Evolutionary conservation across 768 basidiomycete species (phyloP).

Genomic region (Tephrocybe rancida): DNA sequence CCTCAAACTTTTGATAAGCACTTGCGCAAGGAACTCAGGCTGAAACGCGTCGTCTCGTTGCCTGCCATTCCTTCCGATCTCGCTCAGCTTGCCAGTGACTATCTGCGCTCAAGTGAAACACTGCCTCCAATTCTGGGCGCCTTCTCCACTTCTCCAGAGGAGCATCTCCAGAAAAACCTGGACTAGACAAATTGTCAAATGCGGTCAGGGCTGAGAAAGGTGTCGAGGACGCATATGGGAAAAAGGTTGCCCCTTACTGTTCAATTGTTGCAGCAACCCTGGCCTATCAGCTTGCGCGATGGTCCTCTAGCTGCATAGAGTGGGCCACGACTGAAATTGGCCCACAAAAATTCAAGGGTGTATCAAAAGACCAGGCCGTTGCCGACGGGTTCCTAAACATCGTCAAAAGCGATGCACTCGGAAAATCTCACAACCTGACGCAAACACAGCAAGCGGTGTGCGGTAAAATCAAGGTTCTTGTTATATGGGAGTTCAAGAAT

Average conservation of each 20-base stretch:
- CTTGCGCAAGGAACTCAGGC: slow-evolving; percentile 2
- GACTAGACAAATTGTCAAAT: neutral
- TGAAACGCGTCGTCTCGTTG: slow-evolving; percentile 1
- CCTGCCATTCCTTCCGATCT: neutral
- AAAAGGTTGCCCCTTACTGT: neutral
- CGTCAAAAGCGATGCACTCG: neutral
- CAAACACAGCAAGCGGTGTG: neutral
- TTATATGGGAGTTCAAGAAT: slow-evolving; percentile 21
- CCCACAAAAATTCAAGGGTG: neutral
- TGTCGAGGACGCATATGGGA: neutral
- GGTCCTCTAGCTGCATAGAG: neutral
- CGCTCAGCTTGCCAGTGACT: neutral
- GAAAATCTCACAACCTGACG: neutral
- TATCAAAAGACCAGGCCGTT: neutral
- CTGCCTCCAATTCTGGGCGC: neutral
- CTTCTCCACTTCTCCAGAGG: neutral
- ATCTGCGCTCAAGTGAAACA: neutral
- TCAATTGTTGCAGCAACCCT: slow-evolving; percentile 11
- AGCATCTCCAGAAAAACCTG: neutral
- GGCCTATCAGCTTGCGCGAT: neutral
- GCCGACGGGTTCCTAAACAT: slow-evolving; percentile 16
- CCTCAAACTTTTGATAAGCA: slow-evolving; percentile 10
- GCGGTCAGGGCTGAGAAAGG: neutral
- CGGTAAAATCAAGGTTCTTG: slow-evolving; percentile 8
- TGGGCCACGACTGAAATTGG: neutral